Evolutionary conservation across 2,329 filamentous ascomycete genomes (phyloP), one percentile per base, ranked within the genome.

Genomic region (Colletotrichum siamense): DNA sequence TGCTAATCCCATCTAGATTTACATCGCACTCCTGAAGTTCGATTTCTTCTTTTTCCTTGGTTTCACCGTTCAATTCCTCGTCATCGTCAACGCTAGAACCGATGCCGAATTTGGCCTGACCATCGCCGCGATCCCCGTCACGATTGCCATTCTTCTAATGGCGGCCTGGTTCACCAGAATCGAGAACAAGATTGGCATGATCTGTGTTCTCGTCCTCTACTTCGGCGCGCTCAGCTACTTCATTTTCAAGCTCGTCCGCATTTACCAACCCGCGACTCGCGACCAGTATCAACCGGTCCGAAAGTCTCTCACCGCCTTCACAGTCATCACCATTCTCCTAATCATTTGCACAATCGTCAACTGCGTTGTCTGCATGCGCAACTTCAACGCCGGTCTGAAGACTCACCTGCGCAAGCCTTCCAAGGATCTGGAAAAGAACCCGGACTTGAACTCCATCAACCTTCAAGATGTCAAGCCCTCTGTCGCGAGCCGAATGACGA

Each of bases 41-140:
- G 97, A 99, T 87, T 99, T 99, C 87, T 99, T 99, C 92, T 99
- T 99, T 89, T 99, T 99, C 90, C 92, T 99, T 67, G 97, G 96
- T 71, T 99, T 99, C 85, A 99, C 97, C 8, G 95, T 99, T 63
- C 97, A 99, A 83, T 99, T 99, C 85, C 91, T 99, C 70, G 96
- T 99, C 80, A 94, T 99, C 75, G 96, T 99, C 76, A 93, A 92
- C 61, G 91, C 88, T 76, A 88, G 91, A 78, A 90, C 90, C 64
- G 91, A 94, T 77, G 88, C 92, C 81, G 97, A 99, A 84, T 95
- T 97, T 81, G 94, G 91, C 71, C 89, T 99, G 69, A 99, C 98
- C 9, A 93, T 97, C 64, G 95, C 94, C 77, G 97, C 96, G 30
- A 94, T 99, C 69, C 96, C 96, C 36, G 90, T 99, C 81, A 99